Base-by-base conservation (phyloP, 2,329 filamentous ascomycete genomes). In the Cladobotryum mycophilum region DNA sequence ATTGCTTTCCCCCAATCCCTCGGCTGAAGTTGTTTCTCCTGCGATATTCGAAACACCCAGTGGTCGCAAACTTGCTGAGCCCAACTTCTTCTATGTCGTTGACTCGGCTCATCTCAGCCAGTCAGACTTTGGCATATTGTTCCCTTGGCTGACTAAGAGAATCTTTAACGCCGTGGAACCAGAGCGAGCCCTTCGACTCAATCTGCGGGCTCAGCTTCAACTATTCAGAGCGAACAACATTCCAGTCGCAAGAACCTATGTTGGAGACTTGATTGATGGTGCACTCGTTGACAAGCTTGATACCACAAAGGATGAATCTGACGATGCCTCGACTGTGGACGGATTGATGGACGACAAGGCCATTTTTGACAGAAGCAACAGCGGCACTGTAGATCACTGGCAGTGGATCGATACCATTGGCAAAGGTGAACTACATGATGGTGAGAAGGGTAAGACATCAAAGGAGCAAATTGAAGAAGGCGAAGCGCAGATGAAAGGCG, bases 51-150 rank as follows among this genome's bases (percentile, higher is more conserved):
- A 75, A 51, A 67, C 71, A 3, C 68, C 67, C 4, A 69, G 70
- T 49, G 74, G 72, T 8, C 64, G 70, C 25, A 66, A 62, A 49
- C 65, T 78, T 13, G 58, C 69, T 1, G 72, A 76, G 50, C 84
- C 88, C 4, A 79, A 84, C 58, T 81, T 92, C 61, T 95, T 88
- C 70, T 92, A 88, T 64, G 83, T 88, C 3, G 65, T 76, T 13
- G 73, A 79, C 41, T 86, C 84, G n/a, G 88, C 89, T 0, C 89
- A 95, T 64, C 76, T 95, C 22, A 88, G 80, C 52, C 89, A 95
- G 67, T 87, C 82, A 17, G 89, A 95, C 62, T 95, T 93, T 59
- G 89, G 87, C 35, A 71, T 93, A 20, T 69, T 95, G 18, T 95
- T 95, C 62, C 88, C 88, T 0, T 86, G 84, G 77, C 60, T 84